Conservation (phyloP, 2,329 filamentous ascomycete genomes). For the Juglanconis oblonga region DNA sequence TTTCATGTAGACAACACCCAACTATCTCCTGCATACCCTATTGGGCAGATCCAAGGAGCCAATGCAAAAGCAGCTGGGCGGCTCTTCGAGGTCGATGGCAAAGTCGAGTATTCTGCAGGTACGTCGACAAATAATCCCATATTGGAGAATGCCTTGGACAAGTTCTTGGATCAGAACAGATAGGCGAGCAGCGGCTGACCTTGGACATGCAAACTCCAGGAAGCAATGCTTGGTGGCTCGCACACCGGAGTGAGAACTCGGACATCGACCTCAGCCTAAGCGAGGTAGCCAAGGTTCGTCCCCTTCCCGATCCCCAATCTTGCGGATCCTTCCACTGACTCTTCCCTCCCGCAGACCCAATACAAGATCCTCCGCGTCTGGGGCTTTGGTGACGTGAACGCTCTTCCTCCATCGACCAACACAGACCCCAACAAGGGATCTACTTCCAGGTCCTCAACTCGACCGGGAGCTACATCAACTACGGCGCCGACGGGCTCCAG, state of each 20-base stretch:
- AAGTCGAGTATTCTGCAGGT: slow-evolving; percentile 14
- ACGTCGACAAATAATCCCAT: too few relatives aligned
- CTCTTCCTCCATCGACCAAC: slow-evolving; percentile 25
- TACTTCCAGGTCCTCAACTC: slow-evolving; percentile 55
- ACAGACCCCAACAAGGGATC: slow-evolving; percentile 30
- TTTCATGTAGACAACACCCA: slow-evolving; percentile 11
- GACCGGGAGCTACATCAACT: slow-evolving; percentile 57
- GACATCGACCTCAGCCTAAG: slow-evolving; percentile 48
- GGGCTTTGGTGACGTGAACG: slow-evolving; percentile 61
- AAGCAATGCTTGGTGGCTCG: slow-evolving; percentile 18
- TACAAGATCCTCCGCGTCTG: slow-evolving; percentile 59
- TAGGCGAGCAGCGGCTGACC: too few relatives aligned
- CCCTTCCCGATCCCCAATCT: too few relatives aligned
- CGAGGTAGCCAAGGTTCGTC: slow-evolving; percentile 13
- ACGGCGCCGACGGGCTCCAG: slow-evolving; percentile 58
- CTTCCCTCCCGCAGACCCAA: slow-evolving; percentile 43
- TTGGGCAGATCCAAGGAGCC: slow-evolving; percentile 1
- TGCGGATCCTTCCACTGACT: not conserved
- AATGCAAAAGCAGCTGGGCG: slow-evolving; percentile 14
- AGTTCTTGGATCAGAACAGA: too few relatives aligned
- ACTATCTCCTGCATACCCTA: slow-evolving; percentile 9
- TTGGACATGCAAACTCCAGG: too few relatives aligned
- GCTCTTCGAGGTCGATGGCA: slow-evolving; percentile 10
- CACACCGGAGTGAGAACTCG: slow-evolving; percentile 41
- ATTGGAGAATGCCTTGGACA: too few relatives aligned